phyloP scores from a whole-genome alignment of 305 asterid species.

The Solanum hybrid region DNA sequence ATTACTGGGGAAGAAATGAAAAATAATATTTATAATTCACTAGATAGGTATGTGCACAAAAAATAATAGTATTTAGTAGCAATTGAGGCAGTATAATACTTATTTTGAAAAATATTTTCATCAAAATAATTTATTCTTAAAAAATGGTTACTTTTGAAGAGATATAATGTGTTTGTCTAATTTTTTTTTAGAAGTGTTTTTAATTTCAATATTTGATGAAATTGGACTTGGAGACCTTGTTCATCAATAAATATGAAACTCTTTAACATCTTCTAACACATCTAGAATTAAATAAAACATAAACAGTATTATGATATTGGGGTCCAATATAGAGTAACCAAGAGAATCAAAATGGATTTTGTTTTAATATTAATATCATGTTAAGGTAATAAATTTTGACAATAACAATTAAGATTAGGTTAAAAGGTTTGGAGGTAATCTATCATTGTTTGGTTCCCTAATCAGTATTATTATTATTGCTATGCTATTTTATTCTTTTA shows the following conservation, averaged over 20 bases:
- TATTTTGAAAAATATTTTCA: neutral
- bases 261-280: neutral
- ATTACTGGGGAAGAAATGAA: neutral
- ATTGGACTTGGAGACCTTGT: neutral
- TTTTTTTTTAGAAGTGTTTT: too few species aligned
- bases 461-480: neutral
- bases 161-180: neutral
- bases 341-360: neutral
- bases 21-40: neutral
- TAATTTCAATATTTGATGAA: neutral
- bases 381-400: neutral
- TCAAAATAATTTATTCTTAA: neutral
- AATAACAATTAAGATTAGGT: neutral
- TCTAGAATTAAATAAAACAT: neutral
- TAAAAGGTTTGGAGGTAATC: neutral
- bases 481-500: neutral
- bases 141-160: neutral
- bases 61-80: too few species aligned
- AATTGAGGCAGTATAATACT: too few species aligned
- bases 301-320: neutral
- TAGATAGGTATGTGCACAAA: neutral
- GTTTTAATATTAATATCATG: neutral
- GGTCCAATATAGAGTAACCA: neutral
- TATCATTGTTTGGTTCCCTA: neutral
- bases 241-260: neutral